Base-by-base conservation (phyloP, 495 filamentous ascomycete species). In the Lepraria neglecta region DNA sequence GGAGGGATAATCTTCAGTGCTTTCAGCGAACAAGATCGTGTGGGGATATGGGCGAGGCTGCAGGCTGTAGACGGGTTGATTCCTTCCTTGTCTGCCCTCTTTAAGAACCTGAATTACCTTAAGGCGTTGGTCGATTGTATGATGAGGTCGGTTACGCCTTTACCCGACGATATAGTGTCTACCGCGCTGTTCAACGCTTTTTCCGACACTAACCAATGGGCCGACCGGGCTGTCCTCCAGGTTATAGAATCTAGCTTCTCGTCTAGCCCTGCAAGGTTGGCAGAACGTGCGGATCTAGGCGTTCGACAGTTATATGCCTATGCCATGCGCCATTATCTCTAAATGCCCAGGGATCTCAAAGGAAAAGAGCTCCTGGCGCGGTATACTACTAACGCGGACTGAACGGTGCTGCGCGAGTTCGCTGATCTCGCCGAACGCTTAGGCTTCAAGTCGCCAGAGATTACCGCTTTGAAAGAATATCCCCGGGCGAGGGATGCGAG, bases 391-490 rank as follows among this genome's bases (percentile, higher is more conserved):
- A 65, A 56, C 46, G 58, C 44, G 55, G 51, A 65, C 38, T 12
- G 31, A 42, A 50, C 52, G 30, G 31, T 61, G 28, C 47, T 62
- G 42, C 43, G 38, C 28, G 10, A 52, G 27, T 48, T 65, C 42
- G 58, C 63, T 40, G 48, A 65, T 62, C 58, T 65, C 30, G 58
- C 51, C 45, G 38, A 61, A 35, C 42, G 52, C 33, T 56, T 61
- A 43, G 51, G 48, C 44, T 65, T 61, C 52, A 42, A 65, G 47
- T 51, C 51, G n/a, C 48, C 56, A n/a, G 42, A 67, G 55, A 64
- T 67, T 45, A 28, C 47, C 35, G 40, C 28, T 48, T 43, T 64
- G 46, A 60, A 50, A 42, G 21, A 61, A 47, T 57, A 60, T 60
- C 31, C 50, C 28, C 27, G 43, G 45, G 52, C 40, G 43, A 58